Evolutionary conservation across 495 filamentous ascomycete genomes (phyloP), one percentile per base, ranked within the genome.

Genomic region (Neurospora tetrasperma): DNA sequence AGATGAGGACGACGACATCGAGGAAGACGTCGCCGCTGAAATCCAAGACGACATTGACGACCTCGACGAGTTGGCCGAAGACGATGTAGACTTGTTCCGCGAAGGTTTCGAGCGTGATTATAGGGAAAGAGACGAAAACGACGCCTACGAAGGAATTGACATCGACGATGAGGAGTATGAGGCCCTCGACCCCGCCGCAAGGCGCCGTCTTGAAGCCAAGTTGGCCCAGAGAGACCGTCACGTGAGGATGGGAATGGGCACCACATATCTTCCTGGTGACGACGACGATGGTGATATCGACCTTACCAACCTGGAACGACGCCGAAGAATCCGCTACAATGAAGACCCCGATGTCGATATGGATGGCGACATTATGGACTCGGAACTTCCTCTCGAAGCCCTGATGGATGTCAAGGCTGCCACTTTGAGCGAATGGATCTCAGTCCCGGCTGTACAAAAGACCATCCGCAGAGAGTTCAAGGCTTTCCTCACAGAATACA

Each of bases 381-480:
- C 93, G 78, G 95, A 98, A 79, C 88, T 99, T 40, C 92, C 94
- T 1, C 88, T 98, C 16, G 95, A 98, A 83, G 93, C 93, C 18
- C 82, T 99, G 70, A 88, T 92, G 73, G 96, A 99, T 80, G 90
- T 98, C 73, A 99, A 99, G 81, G 95, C 96, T 23, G 87, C 93
- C 9, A 96, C 91, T 76, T 84, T 97, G 76, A 94, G 93, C 18
- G 96, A 99, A 74, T 99, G 96, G 96, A 90, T 99, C 42, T 89
- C 92, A 12, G 91, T 94, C 78, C 93, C 93, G 3, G 90, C 94
- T 40, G 96, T 98, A 7, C 91, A 97, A 78, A 91, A 93, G 76
- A 95, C 94, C 10, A 95, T 99, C 80, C 94, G 93, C 76, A 87
- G 94, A 75, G 95, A 98, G 80, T 99, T 99, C 88, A 97, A 96